Percentiles rank a stretch among this genome's conserved stretches.
Conservation (phyloP, 2,329 filamentous ascomycete species). For the Paraphaeosphaeria sporulosa region DNA sequence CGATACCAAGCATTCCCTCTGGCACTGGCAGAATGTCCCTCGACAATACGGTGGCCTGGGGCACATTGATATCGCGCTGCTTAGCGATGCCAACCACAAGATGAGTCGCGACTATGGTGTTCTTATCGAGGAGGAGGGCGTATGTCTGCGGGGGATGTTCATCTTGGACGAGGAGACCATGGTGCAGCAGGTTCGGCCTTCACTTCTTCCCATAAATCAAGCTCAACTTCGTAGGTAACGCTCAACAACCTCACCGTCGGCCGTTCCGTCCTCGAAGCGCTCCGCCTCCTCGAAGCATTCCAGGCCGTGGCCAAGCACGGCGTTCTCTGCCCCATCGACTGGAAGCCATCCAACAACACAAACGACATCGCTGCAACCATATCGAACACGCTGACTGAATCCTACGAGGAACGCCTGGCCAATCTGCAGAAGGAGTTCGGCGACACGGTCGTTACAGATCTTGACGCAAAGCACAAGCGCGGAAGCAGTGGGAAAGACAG, state of each 20-base stretch:
- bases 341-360: conserved; percentile 31
- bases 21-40: conserved; percentile 42
- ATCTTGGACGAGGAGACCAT: conserved; percentile 35
- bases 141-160: conserved; percentile 41
- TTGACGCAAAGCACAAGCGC: conserved; percentile 26
- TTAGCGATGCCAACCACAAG: conserved; percentile 38
- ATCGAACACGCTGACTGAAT: conserved; percentile 35
- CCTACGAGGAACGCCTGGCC: conserved; percentile 35
- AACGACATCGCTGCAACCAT: conserved; percentile 32
- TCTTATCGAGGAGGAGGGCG: conserved; percentile 38
- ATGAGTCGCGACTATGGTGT: conserved; percentile 41
- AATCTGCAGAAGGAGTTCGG: conserved; percentile 39
- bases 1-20: conserved; percentile 41
- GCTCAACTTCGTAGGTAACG: conserved; percentile 26
- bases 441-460: conserved; percentile 26
- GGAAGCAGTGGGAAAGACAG: conserved; percentile 5
- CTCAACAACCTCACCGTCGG: conserved; percentile 41
- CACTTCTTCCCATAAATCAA: not conserved
- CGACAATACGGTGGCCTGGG: conserved; percentile 39
- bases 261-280: conserved; percentile 39
- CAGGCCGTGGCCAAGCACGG: conserved; percentile 41
- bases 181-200: conserved; percentile 35
- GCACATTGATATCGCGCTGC: conserved; percentile 34
- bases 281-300: conserved; percentile 41
- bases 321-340: conserved; percentile 41